Conservation (phyloP, 306 rosid species). For the Betula pendula region DNA sequence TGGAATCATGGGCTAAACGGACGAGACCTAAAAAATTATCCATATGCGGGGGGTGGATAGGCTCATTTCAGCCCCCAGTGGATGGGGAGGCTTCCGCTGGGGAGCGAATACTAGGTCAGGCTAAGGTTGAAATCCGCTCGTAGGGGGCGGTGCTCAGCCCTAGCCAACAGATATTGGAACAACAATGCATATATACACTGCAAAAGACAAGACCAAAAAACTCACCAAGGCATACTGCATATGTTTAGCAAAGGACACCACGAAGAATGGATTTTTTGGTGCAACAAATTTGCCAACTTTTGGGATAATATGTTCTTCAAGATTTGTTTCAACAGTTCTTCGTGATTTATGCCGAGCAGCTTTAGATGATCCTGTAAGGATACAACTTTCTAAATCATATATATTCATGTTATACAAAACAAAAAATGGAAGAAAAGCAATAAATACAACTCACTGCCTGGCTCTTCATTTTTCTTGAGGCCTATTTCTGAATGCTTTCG, state of each 20-base stretch:
- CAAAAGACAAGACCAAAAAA: neutral
- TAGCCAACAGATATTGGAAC: neutral
- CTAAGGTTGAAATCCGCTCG: too few relatives aligned
- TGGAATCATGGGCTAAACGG: too few relatives aligned
- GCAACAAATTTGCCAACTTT: neutral
- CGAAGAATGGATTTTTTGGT: neutral
- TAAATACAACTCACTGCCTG: neutral
- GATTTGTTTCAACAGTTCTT: neutral
- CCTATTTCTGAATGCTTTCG: neutral
- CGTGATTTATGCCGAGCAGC: neutral
- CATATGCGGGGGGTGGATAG: too few relatives aligned
- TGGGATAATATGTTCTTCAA: neutral
- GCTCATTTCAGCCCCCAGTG: too few relatives aligned
- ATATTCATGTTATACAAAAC: neutral
- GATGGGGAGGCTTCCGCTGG: too few relatives aligned
- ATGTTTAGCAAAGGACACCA: too few relatives aligned
- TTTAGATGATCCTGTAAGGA: slow-evolving; percentile 9
- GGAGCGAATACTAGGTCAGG: too few relatives aligned
- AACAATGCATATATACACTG: neutral
- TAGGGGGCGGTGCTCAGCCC: too few relatives aligned
- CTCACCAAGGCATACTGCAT: neutral
- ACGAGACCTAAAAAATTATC: too few relatives aligned
- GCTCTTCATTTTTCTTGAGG: neutral
- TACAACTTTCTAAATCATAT: neutral
- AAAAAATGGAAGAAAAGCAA: neutral